These are phyloP conservation scores for Claviceps sp. DNA, from an alignment of 2,329 filamentous ascomycete genomes.

Conservation along the genomic window DNA sequence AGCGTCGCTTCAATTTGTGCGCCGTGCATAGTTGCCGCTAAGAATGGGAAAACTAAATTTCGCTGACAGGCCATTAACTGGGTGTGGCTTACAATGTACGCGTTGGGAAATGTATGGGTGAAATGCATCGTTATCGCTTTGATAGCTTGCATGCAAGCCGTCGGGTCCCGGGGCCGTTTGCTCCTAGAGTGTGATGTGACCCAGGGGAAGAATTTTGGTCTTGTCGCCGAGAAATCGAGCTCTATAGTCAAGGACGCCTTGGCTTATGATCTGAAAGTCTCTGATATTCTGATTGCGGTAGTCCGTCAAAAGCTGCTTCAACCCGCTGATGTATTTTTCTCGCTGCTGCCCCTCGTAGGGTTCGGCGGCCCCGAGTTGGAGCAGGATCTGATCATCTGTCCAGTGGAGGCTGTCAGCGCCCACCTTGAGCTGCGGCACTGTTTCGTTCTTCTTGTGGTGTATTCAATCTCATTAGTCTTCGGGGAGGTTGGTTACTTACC, in stretches of 20 bases:
- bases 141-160: not conserved
- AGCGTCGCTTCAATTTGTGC: not conserved
- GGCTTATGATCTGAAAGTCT: conserved; percentile 54
- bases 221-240: conserved; percentile 50
- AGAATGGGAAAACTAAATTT: not conserved
- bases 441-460: conserved; percentile 6
- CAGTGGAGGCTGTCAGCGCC: conserved; percentile 32
- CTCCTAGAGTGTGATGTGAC: conserved; percentile 24
- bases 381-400: conserved; percentile 59
- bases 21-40: not conserved
- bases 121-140: not conserved
- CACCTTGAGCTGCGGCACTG: conserved; percentile 16
- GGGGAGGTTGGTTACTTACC: conserved; percentile 19
- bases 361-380: conserved; percentile 55
- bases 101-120: not conserved
- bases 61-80: not conserved
- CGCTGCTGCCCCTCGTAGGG: conserved; percentile 49
- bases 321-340: conserved; percentile 47
- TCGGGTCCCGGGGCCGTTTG: not conserved
- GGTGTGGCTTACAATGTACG: conserved; percentile 5
- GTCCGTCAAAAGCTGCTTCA: conserved; percentile 46
- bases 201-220: conserved; percentile 48
- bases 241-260: conserved; percentile 54
- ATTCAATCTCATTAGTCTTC: conserved; percentile 7
- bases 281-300: conserved; percentile 45